Conservation (phyloP, 2,329 filamentous ascomycete genomes). For the Xylaria sp. region DNA sequence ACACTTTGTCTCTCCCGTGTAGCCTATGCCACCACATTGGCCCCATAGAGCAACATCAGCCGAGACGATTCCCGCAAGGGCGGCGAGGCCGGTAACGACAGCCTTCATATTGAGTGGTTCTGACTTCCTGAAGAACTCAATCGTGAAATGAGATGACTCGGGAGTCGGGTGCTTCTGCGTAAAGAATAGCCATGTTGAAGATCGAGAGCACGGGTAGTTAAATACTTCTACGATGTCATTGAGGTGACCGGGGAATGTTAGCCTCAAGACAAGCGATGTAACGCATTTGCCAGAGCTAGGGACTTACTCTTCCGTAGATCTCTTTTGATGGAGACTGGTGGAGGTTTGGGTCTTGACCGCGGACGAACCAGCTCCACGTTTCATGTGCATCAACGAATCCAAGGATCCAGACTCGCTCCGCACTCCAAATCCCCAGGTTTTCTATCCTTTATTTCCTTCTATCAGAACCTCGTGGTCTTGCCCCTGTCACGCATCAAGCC, state of each 20-base stretch:
- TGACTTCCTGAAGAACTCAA: neutral
- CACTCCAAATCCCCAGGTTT: neutral
- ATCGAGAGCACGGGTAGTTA: neutral
- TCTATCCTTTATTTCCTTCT: neutral
- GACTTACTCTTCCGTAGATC: slow-evolving; percentile 14
- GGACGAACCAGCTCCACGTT: slow-evolving; percentile 24
- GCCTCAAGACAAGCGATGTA: slow-evolving; percentile 12
- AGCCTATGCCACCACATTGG: slow-evolving; percentile 45
- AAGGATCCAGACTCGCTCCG: neutral
- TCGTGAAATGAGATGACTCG: neutral
- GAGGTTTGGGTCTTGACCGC: neutral
- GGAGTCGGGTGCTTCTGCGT: neutral
- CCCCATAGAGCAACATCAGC: slow-evolving; percentile 38
- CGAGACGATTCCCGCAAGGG: slow-evolving; percentile 31
- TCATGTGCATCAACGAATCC: neutral
- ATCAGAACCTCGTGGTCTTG: neutral
- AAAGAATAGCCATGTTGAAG: neutral
- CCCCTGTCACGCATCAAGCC: neutral
- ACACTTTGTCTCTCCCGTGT: slow-evolving; percentile 42
- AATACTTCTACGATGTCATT: slow-evolving; percentile 7
- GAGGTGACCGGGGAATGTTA: neutral
- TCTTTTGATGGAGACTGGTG: slow-evolving; percentile 5
- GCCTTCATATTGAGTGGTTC: slow-evolving; percentile 33
- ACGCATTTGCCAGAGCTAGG: slow-evolving; percentile 19
- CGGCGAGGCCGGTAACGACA: slow-evolving; percentile 29